Conservation (phyloP, 2,329 filamentous ascomycete species). For the Arachnomyces sp. region DNA sequence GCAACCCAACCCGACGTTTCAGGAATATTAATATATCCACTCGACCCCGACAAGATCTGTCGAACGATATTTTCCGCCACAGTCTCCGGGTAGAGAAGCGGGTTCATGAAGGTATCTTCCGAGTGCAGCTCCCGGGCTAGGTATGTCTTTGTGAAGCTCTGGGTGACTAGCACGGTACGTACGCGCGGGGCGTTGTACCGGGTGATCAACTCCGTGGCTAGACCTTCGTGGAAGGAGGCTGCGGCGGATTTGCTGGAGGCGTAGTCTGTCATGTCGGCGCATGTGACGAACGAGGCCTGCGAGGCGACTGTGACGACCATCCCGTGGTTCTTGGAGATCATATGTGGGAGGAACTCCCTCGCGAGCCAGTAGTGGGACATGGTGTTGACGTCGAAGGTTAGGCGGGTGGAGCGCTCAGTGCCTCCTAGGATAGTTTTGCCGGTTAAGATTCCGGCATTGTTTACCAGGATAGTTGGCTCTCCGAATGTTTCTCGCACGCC, state of each 20-base stretch:
- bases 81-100: slow-evolving; percentile 50
- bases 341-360: slow-evolving; percentile 58
- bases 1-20: slow-evolving; percentile 37
- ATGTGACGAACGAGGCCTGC: slow-evolving; percentile 52
- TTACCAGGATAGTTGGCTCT: slow-evolving; percentile 60
- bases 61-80: slow-evolving; percentile 56
- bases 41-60: slow-evolving; percentile 51
- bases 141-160: slow-evolving; percentile 54
- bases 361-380: slow-evolving; percentile 59
- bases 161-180: slow-evolving; percentile 58
- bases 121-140: slow-evolving; percentile 51
- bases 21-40: slow-evolving; percentile 50
- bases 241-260: slow-evolving; percentile 57
- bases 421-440: slow-evolving; percentile 54
- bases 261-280: slow-evolving; percentile 61
- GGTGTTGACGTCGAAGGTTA: slow-evolving; percentile 64
- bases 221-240: slow-evolving; percentile 58
- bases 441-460: slow-evolving; percentile 58
- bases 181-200: slow-evolving; percentile 56
- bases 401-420: slow-evolving; percentile 50
- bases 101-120: slow-evolving; percentile 44
- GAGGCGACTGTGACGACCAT: slow-evolving; percentile 64
- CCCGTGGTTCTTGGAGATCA: slow-evolving; percentile 58
- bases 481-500: slow-evolving; percentile 50
- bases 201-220: slow-evolving; percentile 50